Evolutionary conservation across 768 basidiomycete species (phyloP), one percentile per base, ranked within the genome.

Genomic region (Cyclocybe aegerita): DNA sequence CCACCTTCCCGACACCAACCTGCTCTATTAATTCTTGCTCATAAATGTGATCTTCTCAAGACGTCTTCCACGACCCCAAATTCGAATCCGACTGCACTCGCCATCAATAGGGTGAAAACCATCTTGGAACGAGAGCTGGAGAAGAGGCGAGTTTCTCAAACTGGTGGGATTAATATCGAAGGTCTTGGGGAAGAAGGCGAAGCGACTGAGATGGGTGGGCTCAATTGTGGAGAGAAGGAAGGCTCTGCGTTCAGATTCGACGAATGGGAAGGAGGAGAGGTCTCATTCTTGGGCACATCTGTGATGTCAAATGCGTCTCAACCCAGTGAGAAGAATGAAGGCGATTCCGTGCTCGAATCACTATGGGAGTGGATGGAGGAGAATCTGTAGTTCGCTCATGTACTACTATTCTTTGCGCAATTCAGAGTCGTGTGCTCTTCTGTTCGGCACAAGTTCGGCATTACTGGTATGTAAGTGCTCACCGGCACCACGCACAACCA

Each of bases 231-330:
- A 47, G 79, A 79, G 16, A 67, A 70, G 31, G 72, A 73, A 23
- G 78, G 75, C 10, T 78, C 76, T 0, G 54, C 69, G 14, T 93
- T 93, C 73, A 83, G 73, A 57, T 93, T 93, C 59, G 76, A 75
- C 3, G 82, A 86, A 38, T 93, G 90, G 90, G 90, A 92, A 57
- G 91, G 89, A 2, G 90, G 91, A 7, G 84, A 90, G n/a, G 71
- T 91, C 14, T 62, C 72, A 1, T 87, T 91, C 58, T 53, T 85
- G 32, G 86, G 81, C 23, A 85, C 82, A 0, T 86, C 78, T 50
- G 73, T 79, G 23, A 61, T 64, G 37, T 49, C 64, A 16, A 61
- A 54, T 39, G 9, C 38, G 3, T 43, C 53, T n/a, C 49, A 64
- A 34, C 64, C 63, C 8, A 71, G 71, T 9, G 73, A 72, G 53